Evolutionary conservation across 2,329 filamentous ascomycete genomes (phyloP), one percentile per base, ranked within the genome.

Genomic region (Dactylonectria estremocensis): DNA sequence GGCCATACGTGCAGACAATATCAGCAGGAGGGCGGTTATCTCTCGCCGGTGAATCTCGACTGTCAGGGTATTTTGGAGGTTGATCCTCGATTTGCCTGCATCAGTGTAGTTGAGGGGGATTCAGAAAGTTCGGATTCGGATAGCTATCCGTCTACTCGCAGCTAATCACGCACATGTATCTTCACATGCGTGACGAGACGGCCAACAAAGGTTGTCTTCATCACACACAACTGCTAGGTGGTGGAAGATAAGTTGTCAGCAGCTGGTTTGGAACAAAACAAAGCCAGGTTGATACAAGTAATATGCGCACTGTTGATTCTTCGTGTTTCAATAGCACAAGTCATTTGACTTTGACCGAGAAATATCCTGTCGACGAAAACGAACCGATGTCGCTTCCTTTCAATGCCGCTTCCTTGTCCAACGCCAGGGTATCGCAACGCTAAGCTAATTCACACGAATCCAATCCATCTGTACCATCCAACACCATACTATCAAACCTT

Each of bases 401-500:
- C 33, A 45, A 22, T 35, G 33, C 31, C 18, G 43, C 18, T 62
- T 20, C 16, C 11, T 18, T 20, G 5, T 54, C 50, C 63, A 66
- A 76, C 72, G 67, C 66, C 60, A 70, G 73, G 72, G 72, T 75
- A 75, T 75, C 72, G 60, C 66, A 20, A 40, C 52, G 33, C 52
- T 28, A 72, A 72, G 66, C 43, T 37, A 69, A 63, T 49, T 45
- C 62, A 68, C n/a, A n/a, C 8, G 45, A 57, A 48, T 57, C 16
- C 57, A 56, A 57, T 18, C 20, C 24, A 18, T 18, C 37, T 13
- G 20, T 31, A 8, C 11, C 49, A 31, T 31, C 16, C 11, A 55
- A 40, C n/a, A 9, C 4, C 46, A 10, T 22, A 24, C 35, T n/a
- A 14, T 71, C 50, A 75, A 20, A 75, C 65, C 62, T 75, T 75